Evolutionary conservation across 441 rosid species (phyloP), one percentile per base, ranked within the genome.

Genomic region (Biscutella laevigata): DNA sequence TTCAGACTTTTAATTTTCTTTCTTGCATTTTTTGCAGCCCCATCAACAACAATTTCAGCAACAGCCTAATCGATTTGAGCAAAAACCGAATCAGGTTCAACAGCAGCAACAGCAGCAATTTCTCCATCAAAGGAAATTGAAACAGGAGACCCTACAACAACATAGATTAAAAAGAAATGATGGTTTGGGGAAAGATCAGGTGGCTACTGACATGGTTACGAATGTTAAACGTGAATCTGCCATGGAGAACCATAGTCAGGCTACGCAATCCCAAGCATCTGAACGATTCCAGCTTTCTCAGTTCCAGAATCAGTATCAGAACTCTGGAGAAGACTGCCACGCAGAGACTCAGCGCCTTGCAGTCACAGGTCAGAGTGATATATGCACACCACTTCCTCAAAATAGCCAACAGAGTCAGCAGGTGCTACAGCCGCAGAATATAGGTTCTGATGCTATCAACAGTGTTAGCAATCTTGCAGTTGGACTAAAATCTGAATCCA

Each of bases 201-300:
- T 77, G 68, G 52, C 68, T 37, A 64, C 96, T 40, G 85, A 78
- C 66, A 67, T 69, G 22, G 68, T 70, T 59, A 51, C 26, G 22
- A 88, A 80, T 50, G 77, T 78, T 50, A 85, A 87, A 84, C 72
- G 39, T 53, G 96, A 87, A 71, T 78, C 90, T 61, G 88, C 77
- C 42, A 54, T 71, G 55, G 92, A 79, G 69, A 82, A 60, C 68
- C 79, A 53, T 37, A 70, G 64, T 44, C 83, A 71, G 42, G 59
- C 67, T 50, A 37, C 77, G 60, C 79, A 70, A 51, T 70, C 87
- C 26, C 89, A 79, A 74, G 64, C 74, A 58, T 61, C 87, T 42
- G 87, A 79, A 37, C 82, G 62, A 43, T 51, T 73, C 59, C 83
- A 75, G 66, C 74, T 81, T 26, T 63, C 88, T 29, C 90, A 82